Base-by-base conservation (phyloP, 768 basidiomycete species). In the Rhodotorula babjevae region DNA sequence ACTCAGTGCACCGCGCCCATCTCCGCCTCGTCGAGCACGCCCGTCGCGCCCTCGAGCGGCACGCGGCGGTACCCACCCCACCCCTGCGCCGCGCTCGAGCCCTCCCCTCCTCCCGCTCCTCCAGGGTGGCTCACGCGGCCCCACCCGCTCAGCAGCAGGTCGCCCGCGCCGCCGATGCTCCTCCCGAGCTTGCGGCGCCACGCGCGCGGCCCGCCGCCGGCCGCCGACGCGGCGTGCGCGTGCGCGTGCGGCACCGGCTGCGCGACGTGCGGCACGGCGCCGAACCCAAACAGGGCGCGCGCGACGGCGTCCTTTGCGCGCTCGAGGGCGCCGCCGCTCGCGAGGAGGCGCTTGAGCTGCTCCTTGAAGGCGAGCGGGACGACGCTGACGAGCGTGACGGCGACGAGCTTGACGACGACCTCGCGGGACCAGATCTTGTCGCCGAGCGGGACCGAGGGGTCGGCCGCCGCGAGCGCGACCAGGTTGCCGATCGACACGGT, bases 351-450 rank as follows among this genome's bases (percentile, higher is more conserved):
- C 46, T 73, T 61, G 49, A 79, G 65, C n/a, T 73, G 78, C 19
- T 75, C 64, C 67, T 78, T 79, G 78, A 79, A 78, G 10, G 73
- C 42, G 60, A 79, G 56, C 25, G 78, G 78, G 10, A 75, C 27
- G 52, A 77, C 78, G 21, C 70, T 73, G 58, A 76, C 57, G 55
- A 78, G 33, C 25, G 74, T 77, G 50, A 77, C 76, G 42, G 75
- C 66, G 49, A 77, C 75, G 59, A 79, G 73, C 36, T 78, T 79
- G 40, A 69, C 44, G 42, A 76, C 65, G 57, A 79, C 71, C 31
- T 68, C 73, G 40, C 58, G 59, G 15, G 74, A 69, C 78, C 78
- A 79, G 73, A 79, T 78, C 61, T 72, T 69, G 75, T 75, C 65
- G 42, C 66, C 60, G 44, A 78, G 68, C 18, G 72, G 50, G 21